A percentile compares a stretch with the other conserved stretches of the same genome.
Evolutionary conservation across 2,329 filamentous ascomycete species (phyloP).

Genomic region (Ceratocystis ficicola): DNA sequence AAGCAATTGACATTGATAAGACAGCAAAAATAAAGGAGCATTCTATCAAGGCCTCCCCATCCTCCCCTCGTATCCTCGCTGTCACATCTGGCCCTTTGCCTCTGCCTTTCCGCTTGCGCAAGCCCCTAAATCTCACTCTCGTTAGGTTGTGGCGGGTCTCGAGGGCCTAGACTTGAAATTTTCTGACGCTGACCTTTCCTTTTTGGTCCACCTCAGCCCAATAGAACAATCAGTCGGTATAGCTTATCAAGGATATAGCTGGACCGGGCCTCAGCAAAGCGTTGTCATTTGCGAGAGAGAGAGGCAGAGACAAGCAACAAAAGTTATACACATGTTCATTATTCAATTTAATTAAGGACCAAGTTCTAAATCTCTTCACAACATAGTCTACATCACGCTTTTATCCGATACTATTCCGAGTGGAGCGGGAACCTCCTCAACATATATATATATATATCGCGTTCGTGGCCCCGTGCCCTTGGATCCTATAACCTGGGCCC

Average conservation of each 20-base stretch:
- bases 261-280: constrained; percentile 7
- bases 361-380: no score
- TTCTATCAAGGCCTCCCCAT: not conserved
- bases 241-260: constrained; percentile 8
- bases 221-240: not conserved
- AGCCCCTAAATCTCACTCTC: constrained; percentile 5
- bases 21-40: no score
- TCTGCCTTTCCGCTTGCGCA: not conserved
- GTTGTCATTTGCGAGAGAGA: not conserved
- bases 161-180: not conserved
- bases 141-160: constrained; percentile 4
- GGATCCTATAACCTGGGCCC: not conserved
- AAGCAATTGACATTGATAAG: no score
- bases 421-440: no score
- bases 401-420: no score
- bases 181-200: constrained; percentile 1
- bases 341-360: no score
- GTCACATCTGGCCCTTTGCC: not conserved
- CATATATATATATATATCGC: not conserved
- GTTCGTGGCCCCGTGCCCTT: not conserved
- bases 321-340: not conserved
- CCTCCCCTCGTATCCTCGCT: not conserved
- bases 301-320: not conserved
- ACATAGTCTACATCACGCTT: no score
- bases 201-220: not conserved